Base-by-base conservation (phyloP, 2,329 filamentous ascomycete genomes). In the Coniochaeta hoffmannii region DNA sequence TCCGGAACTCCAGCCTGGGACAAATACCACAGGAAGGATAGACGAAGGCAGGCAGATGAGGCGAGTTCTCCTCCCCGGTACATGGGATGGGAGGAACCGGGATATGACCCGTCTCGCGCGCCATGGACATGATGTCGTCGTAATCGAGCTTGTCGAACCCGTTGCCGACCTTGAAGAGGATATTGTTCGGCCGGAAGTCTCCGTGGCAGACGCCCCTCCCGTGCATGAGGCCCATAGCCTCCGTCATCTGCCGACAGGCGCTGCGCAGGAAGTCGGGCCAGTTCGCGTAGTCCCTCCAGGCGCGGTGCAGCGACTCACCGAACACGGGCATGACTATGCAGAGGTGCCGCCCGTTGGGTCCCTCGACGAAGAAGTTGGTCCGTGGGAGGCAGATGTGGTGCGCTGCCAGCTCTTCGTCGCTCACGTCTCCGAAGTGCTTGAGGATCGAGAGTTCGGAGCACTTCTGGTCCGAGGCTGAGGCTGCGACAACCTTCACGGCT, bases 171-270 rank as follows among this genome's bases (percentile, higher is more conserved):
- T 51, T 55, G 24, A 59, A 17, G 4, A 60, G 17, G 32, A 59
- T 54, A 38, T 59, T 61, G 17, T 28, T n/a, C 5, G 53, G 22
- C 2, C 60, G 55, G 32, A 61, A 61, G 49, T 62, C 57, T 14
- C 58, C 60, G 22, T 62, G 56, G 26, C 58, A 61, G 11, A 59
- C 36, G 1, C 34, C 52, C 2, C 22, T 53, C 2, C 50, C 36
- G 53, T 61, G 59, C 7, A 60, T 31, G 15, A 60, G 54, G 4
- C 34, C 17, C 36, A 61, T 30, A 7, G 55, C 54, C 12, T 55
- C 26, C 5, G 50, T 51, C 17, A 59, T 35, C 49, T 58, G 60
- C 4, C 15, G 4, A 12, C 17, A 36, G 3, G 17, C 15, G 4
- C 9, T n/a, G 3, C 15, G 12, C 9, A 9, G 4, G 9, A 17